Evolutionary conservation across 495 filamentous ascomycete species (phyloP).

Genomic region (Lepraria neglecta): DNA sequence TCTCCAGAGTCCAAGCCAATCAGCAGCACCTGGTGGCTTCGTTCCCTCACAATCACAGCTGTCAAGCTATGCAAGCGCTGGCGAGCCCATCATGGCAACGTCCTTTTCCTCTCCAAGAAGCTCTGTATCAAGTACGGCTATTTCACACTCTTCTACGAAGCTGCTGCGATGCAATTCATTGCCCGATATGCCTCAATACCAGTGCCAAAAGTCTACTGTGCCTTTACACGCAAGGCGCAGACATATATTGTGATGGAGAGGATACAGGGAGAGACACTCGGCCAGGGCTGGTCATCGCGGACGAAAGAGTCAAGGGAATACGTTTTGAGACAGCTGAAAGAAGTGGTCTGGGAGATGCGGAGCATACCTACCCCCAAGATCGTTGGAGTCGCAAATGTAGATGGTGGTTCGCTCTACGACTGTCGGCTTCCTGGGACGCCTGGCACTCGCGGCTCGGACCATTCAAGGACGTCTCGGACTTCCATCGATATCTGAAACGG

Average conservation of each 20-base stretch:
- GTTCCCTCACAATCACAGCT: not conserved
- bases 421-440: not conserved
- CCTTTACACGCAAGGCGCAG: not conserved
- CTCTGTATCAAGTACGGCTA: not conserved
- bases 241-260: not conserved
- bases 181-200: not conserved
- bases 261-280: not conserved
- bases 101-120: not conserved
- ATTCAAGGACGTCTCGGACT: not conserved
- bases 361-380: not conserved
- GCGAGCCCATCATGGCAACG: not conserved
- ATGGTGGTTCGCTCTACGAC: not conserved
- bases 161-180: not conserved
- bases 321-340: not conserved
- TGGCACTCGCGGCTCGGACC: not conserved
- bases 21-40: not conserved
- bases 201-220: not conserved
- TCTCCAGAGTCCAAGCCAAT: not conserved
- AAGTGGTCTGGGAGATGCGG: not conserved
- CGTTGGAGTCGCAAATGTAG: not conserved
- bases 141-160: not conserved
- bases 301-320: not conserved
- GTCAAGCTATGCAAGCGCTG: not conserved
- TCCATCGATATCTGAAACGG: not conserved
- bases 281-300: not conserved